These are phyloP conservation scores for Paraurostyla sp. DNA, from an alignment of 73 alveolate genomes.

Conservation along the genomic window DNA sequence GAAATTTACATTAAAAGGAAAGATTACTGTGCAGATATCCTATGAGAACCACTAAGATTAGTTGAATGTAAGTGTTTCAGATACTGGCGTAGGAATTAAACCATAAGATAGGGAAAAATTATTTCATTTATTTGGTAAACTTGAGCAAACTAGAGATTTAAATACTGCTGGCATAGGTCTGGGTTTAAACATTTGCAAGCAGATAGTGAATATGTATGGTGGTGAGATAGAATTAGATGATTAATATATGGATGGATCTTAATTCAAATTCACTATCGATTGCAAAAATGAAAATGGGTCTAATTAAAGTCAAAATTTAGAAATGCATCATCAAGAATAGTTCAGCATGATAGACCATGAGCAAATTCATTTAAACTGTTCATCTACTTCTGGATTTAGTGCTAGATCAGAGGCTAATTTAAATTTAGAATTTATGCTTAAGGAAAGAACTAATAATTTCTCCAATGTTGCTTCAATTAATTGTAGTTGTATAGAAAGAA, in stretches of 20 bases:
- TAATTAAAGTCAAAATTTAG: no score
- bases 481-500: no score
- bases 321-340: no score
- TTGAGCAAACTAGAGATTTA: not conserved
- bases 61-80: not conserved
- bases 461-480: no score
- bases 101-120: not conserved
- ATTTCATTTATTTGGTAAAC: conserved; percentile 10
- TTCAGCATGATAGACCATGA: no score
- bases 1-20: conserved; percentile 6
- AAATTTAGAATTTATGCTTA: no score
- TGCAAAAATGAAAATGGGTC: no score
- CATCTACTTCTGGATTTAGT: no score
- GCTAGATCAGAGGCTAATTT: no score
- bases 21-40: not conserved
- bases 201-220: not conserved
- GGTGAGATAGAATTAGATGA: not conserved
- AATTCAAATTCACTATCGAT: not conserved
- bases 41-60: not conserved
- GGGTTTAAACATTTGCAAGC: no score
- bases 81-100: conserved; percentile 1
- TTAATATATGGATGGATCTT: not conserved
- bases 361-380: no score
- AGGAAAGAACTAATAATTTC: no score
- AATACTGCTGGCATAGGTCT: conserved; percentile 10